Evolutionary conservation across 2,329 filamentous ascomycete genomes (phyloP), one percentile per base, ranked within the genome.

Genomic region (Talaromyces rugulosus): DNA sequence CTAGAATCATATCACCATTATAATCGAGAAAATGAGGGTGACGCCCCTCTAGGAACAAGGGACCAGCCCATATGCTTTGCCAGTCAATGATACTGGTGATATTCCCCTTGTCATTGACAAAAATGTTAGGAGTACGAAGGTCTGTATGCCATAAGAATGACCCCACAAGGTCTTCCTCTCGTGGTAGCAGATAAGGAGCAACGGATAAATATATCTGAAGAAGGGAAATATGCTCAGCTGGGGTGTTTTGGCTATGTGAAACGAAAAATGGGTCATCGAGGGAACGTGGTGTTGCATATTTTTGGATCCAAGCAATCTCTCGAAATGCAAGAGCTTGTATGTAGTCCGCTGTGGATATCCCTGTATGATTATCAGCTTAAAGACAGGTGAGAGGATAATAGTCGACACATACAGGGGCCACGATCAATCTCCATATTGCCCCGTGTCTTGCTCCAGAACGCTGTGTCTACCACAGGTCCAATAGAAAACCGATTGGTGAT

Each of bases 1-100:
- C 61, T 9, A 71, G 64, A 34, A 70, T 64, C 14, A 71, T 63
- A 27, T 67, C 65, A 8, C 68, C 67, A 51, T 68, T 59, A 60
- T 74, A 71, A 47, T 70, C 64, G 6, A 74, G 60, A 9, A 72
- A 59, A 23, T 63, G 44, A 18, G 69, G 59, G 47, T 64, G 68
- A 12, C 62, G 64, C 0, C 66, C 68, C 63, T 67, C 67, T 33
- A 69, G 66, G 30, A 71, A 67, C 18, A 72, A 63, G 34, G 67
- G 72, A 1, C 57, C 69, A 18, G 68, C 67, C 66, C 72, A 78
- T 11, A 61, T 66, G 18, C 72, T 70, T 65, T 80, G 74, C 77
- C 77, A 80, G 66, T 81, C 76, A 58, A 81, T 79, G 5, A 81
- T 58, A 57, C 72, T 70, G 7, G 74, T 73, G 42, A 80, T 72